A percentile compares a stretch with the other conserved stretches of the same genome.
These are phyloP conservation scores for Coniferiporia sulphurascens DNA, from an alignment of 1,284 basidiomycete species.

Conservation along the genomic window DNA sequence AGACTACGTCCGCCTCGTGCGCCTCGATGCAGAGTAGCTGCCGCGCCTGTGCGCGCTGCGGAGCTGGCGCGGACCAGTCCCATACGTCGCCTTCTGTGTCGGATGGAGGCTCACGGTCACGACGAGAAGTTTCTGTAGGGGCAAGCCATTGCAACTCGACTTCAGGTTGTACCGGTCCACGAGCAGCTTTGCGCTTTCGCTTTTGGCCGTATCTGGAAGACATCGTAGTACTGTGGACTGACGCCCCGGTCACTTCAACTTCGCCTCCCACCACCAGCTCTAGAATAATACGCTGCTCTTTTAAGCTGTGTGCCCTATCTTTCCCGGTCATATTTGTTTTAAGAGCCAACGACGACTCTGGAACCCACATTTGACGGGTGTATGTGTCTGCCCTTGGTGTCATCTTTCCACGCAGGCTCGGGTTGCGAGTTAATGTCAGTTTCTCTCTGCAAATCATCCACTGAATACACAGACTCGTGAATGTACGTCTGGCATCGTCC, in stretches of 20 bases:
- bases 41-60: constrained; percentile 3
- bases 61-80: neutral
- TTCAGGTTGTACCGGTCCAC: neutral
- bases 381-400: no score
- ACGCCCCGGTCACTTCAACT: neutral
- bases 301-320: no score
- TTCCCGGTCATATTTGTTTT: no score
- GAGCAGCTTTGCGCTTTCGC: constrained; percentile 1
- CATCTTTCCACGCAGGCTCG: no score
- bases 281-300: no score
- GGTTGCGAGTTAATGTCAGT: no score
- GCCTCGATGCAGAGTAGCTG: constrained; percentile 50
- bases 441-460: no score
- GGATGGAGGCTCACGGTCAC: neutral
- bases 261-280: no score
- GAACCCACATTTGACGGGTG: no score
- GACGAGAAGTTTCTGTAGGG: neutral
- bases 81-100: neutral
- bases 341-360: no score
- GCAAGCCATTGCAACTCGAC: neutral
- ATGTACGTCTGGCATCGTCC: no score
- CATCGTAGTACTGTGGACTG: neutral
- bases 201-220: neutral
- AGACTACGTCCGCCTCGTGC: constrained; percentile 61
- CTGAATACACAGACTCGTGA: no score